A percentile compares a stretch with the other conserved stretches of the same genome.
These are phyloP conservation scores for Aspergillus versicolor DNA, from an alignment of 2,329 filamentous ascomycete species.

Conservation along the genomic window DNA sequence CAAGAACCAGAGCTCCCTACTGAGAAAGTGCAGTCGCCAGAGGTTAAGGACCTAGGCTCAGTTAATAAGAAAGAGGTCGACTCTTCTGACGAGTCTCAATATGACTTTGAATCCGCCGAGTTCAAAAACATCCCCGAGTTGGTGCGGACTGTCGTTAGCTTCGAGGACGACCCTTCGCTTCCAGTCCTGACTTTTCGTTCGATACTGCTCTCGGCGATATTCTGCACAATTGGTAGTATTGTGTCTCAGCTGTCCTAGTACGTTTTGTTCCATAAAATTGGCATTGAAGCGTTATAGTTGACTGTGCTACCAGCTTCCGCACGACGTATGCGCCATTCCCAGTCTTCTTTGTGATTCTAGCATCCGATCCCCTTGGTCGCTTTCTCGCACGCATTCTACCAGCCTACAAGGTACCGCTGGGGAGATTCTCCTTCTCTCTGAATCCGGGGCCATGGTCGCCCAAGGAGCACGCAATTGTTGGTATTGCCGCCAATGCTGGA, in stretches of 20 bases:
- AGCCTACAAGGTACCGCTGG: slow-evolving; percentile 49
- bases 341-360: slow-evolving; percentile 62
- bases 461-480: slow-evolving; percentile 58
- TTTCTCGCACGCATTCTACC: slow-evolving; percentile 55
- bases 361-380: slow-evolving; percentile 54
- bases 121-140: slow-evolving; percentile 1
- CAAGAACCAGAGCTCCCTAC: neutral
- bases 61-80: neutral
- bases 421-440: slow-evolving; percentile 50
- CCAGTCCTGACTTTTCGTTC: neutral
- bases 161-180: neutral
- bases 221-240: neutral
- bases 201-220: neutral
- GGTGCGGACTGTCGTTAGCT: neutral
- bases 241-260: slow-evolving; percentile 3
- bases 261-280: neutral
- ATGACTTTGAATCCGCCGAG: neutral
- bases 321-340: slow-evolving; percentile 60
- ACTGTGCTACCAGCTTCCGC: slow-evolving; percentile 38
- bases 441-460: slow-evolving; percentile 59
- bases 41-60: neutral
- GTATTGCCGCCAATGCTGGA: slow-evolving; percentile 1
- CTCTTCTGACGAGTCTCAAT: neutral
- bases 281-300: too few species aligned
- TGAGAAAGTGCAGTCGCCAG: neutral